A percentile compares a stretch with the other conserved stretches of the same genome.
phyloP scores from a whole-genome alignment of 306 rosid genomes.

The Prunus campanulata region DNA sequence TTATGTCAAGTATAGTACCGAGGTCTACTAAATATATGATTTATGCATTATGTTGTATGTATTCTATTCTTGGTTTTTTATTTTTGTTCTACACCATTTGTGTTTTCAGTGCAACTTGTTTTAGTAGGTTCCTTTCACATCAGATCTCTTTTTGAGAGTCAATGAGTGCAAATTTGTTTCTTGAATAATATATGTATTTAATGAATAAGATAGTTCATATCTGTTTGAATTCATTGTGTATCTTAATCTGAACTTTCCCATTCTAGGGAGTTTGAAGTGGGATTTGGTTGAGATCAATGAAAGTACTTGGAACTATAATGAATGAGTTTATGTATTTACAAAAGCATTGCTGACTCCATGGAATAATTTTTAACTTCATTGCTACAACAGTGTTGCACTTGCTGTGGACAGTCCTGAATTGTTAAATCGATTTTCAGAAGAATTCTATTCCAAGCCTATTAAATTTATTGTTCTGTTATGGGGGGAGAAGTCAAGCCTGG shows the following conservation, averaged over 20 bases:
- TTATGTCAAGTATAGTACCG: constrained; percentile 3
- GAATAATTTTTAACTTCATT: constrained; percentile 17
- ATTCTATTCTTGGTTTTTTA: constrained; percentile 4
- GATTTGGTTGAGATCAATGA: neutral
- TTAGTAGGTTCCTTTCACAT: neutral
- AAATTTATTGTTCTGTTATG: constrained; percentile 80
- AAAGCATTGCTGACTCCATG: constrained; percentile 9
- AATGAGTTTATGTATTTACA: neutral
- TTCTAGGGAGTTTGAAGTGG: neutral
- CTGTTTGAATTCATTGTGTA: neutral
- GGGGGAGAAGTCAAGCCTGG: constrained; percentile 78
- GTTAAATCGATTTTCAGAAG: constrained; percentile 63
- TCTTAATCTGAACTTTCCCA: neutral
- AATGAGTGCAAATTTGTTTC: neutral
- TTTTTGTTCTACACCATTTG: neutral
- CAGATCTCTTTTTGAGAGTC: neutral
- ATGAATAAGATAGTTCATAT: neutral
- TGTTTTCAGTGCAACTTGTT: neutral
- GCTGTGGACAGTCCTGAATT: constrained; percentile 77
- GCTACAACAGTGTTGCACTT: constrained; percentile 68
- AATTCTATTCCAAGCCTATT: constrained; percentile 54
- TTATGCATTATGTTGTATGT: neutral
- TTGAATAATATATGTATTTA: neutral
- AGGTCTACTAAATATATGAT: neutral
- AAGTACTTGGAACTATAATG: neutral